Evolutionary conservation across 2,329 filamentous ascomycete genomes (phyloP).

Genomic region (Pseudocercospora fuligena): DNA sequence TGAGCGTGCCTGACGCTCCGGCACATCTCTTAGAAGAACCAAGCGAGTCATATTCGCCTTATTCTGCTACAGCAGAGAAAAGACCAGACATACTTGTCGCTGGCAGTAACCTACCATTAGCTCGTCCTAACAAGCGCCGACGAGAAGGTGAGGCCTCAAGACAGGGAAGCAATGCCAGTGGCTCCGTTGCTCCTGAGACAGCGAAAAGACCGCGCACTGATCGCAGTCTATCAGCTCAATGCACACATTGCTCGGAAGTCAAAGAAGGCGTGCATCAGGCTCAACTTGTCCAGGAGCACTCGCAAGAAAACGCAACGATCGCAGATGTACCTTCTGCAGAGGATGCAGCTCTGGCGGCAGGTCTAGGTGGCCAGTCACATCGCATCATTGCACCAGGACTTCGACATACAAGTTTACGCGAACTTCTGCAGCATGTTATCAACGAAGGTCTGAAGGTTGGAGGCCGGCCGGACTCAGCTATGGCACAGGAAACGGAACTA

Average conservation of each 20-base stretch:
- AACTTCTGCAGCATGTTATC: constrained; percentile 57
- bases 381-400: constrained; percentile 52
- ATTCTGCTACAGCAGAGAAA: constrained; percentile 36
- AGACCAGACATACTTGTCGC: constrained; percentile 51
- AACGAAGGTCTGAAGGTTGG: constrained; percentile 59
- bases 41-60: constrained; percentile 34
- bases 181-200: neutral
- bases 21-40: constrained; percentile 40
- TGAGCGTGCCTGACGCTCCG: constrained; percentile 71
- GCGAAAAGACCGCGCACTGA: constrained; percentile 28
- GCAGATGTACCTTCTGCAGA: constrained; percentile 21
- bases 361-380: constrained; percentile 10
- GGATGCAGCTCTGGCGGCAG: constrained; percentile 20
- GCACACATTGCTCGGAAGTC: constrained; percentile 28
- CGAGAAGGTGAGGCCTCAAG: constrained; percentile 39
- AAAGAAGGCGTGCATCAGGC: constrained; percentile 38
- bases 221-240: constrained; percentile 17
- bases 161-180: constrained; percentile 34
- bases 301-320: constrained; percentile 15
- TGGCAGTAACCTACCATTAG: constrained; percentile 47
- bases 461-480: constrained; percentile 58
- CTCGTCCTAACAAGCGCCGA: constrained; percentile 50
- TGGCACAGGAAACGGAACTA: constrained; percentile 50
- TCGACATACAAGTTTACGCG: constrained; percentile 53
- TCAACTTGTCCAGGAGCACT: constrained; percentile 31